Evolutionary conservation across 1,284 basidiomycete genomes (phyloP), one percentile per base, ranked within the genome.

Genomic region (Lignosus rhinocerotis): DNA sequence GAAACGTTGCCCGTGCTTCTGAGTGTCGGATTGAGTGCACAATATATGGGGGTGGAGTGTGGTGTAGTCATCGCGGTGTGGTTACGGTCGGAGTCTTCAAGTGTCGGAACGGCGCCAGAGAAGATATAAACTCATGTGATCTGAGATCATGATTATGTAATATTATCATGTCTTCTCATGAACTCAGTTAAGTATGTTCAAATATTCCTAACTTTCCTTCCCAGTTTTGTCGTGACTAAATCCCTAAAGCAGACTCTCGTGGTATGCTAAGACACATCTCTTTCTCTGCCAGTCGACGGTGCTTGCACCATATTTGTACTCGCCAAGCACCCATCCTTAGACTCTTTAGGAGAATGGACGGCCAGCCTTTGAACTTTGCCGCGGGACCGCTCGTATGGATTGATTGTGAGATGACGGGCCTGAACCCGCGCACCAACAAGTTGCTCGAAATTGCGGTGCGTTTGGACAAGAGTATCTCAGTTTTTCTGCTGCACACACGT

Each of bases 391-490:
- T 94, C 49, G 90, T 94, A 1, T 94, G 92, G 92, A 83, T 94
- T 51, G 93, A 94, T 70, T 92, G 92, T 68, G 92, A 94, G 74
- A 94, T 94, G 93, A 93, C 91, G 1, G 87, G 86, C 5, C 71
- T 88, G 21, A 74, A 89, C 67, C 79, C 80, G 3, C 77, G 80
- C 31, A 84, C 72, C 32, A 89, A 94, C 70, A 85, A 84, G 57
- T 83, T 94, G 25, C 70, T 94, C 4, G 92, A 94, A 70, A 87
- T 91, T 69, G 88, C 88, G 12, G 87, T 87, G 54, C 34, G 74
- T 66, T 73, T 64, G 3, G 7, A 21, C 31, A n/a, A 5, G 48
- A 11, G 30, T 31, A n/a, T 34, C 21, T 17, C 17, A n/a, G 0
- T 11, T 16, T 14, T 1, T 39, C 19, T 19, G 6, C 6, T n/a